Evolutionary conservation across 768 basidiomycete genomes (phyloP), one percentile per base, ranked within the genome.

Genomic region (Xerocomellus dryophilus): DNA sequence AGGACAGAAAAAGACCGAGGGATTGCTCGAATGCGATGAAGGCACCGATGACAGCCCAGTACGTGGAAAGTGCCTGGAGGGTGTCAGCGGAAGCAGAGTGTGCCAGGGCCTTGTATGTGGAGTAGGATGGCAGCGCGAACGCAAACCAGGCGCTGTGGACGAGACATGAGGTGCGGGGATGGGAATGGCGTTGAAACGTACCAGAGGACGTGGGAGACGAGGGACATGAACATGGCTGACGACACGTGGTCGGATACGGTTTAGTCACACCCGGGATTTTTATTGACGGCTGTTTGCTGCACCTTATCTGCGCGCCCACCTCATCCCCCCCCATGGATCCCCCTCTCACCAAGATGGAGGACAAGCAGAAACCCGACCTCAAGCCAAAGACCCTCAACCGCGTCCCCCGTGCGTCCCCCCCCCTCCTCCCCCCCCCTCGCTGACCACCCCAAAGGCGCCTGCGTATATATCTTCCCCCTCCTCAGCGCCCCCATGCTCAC

Each of bases 351-450:
- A 87, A 86, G 69, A 78, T 81, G 60, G 84, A 78, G 39, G 58
- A 66, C 43, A 64, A 65, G 60, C 66, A 79, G 44, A 90, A 89
- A 71, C 79, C 78, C 45, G 87, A 88, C 64, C 65, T 81, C 32
- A 92, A 90, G 65, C 83, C 81, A 48, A 85, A 87, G 73, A 87
- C 90, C 9, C 76, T 92, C 66, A 93, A 93, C 73, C 80, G 90
- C 71, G 90, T 93, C 17, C 91, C 90, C 61, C 86, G 90, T 93
- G 76, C 64, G 88, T 80, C 53, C 57, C 4, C 5, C 3, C 15
- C 6, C 20, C 25, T 2, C 25, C 2, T 2, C 25, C 17, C 23
- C 14, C n/a, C 36, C 57, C 51, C 59, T 31, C 61, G 34, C 61
- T 59, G 34, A 66, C 53, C 20, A 43, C 64, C n/a, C 10, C 14